Evolutionary conservation across 371 early-diverging fungal genomes (phyloP), one percentile per base, ranked within the genome.

Genomic region (Mucor indicus): DNA sequence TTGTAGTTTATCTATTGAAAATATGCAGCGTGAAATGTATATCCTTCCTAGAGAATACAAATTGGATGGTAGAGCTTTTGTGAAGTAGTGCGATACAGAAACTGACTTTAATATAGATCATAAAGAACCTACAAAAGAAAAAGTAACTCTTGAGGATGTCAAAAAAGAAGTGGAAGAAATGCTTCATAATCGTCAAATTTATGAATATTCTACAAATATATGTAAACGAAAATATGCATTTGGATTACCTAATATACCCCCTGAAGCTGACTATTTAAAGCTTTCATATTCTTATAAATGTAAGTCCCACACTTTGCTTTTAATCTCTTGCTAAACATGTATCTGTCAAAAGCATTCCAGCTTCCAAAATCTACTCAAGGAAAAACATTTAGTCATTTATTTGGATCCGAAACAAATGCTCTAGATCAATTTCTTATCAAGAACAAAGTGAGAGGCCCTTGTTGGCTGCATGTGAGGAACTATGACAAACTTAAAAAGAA

Each of bases 401-500:
- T 98, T 78, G 99, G 98, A 12, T 66, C 87, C 3, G 80, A 83
- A 40, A 93, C 95, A 4, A 75, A 77, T 16, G 91, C 95, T 1
- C 63, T 96, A 10, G 98, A 98, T 64, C 82, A 87, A 30, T 87
- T 98, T 35, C 58, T 98, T 21, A 72, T 95, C 25, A 91, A 95
- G 57, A 81, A 93, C 22, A 85, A 91, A 53, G 69, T 98, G 17
- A 98, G 94, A 95, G 99, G 99, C 1, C 99, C 99, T 1, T 89
- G 90, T 50, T 98, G 99, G 99, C 92, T 96, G 93, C 95, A 3
- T 94, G 64, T 98, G 2, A 50, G 49, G 22, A 48, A 77, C 12
- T 60, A 43, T 33, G 60, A 4, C 7, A 32, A 24, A 1, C n/a
- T 2, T 25, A 22, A 4, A 20, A 5, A 7, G 20, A 15, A 15